phyloP scores from a whole-genome alignment of 2,329 filamentous ascomycete genomes.

The Neopestalotiopsis sp. region DNA sequence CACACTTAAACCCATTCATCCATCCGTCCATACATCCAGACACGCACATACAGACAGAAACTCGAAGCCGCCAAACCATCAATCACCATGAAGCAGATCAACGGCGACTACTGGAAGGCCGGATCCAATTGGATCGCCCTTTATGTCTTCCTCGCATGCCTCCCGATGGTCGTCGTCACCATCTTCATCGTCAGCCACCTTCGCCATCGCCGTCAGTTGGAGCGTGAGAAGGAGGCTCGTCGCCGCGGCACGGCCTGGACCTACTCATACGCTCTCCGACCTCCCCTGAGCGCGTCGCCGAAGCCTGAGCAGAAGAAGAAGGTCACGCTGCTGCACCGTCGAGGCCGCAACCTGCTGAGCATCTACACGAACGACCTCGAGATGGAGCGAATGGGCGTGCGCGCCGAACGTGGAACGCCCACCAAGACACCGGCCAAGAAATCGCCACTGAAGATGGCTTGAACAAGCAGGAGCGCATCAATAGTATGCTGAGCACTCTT shows the following conservation, averaged over 20 bases:
- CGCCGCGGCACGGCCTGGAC: no score
- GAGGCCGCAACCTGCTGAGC: not conserved
- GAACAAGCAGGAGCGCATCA: no score
- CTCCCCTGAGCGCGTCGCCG: not conserved
- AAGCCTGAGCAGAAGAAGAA: not conserved
- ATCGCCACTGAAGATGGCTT: no score
- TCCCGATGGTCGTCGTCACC: not conserved
- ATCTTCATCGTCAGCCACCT: not conserved
- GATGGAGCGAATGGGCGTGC: not conserved
- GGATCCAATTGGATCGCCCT: constrained; percentile 1
- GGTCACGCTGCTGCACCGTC: not conserved
- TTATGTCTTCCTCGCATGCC: not conserved
- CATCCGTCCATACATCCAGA: not conserved
- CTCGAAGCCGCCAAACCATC: not conserved
- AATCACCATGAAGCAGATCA: not conserved
- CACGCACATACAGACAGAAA: not conserved
- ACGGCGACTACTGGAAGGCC: not conserved
- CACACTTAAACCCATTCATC: no score
- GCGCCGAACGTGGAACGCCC: no score
- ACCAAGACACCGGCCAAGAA: no score
- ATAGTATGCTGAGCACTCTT: no score
- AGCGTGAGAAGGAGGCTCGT: not conserved
- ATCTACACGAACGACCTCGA: not conserved
- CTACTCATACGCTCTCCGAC: not conserved
- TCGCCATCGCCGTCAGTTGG: not conserved